A percentile compares a stretch with the other conserved stretches of the same genome.
Evolutionary conservation across 805 yeast species (phyloP).

Genomic region (Lachancea sp.): DNA sequence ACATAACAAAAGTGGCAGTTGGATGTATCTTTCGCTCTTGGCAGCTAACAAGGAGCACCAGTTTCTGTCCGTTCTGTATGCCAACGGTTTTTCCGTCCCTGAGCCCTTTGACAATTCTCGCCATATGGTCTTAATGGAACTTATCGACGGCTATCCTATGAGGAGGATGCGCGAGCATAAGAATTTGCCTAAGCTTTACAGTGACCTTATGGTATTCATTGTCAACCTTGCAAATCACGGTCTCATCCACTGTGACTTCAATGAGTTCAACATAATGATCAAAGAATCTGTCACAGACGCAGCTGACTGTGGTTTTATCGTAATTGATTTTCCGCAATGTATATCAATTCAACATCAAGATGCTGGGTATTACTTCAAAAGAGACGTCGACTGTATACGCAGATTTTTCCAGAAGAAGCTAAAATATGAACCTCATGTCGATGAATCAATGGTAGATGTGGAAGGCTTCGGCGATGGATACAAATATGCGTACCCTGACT

Average conservation of each 20-base stretch:
- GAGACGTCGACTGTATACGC: constrained; percentile 90
- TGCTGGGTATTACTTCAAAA: constrained; percentile 78
- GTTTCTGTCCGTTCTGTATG: constrained; percentile 70
- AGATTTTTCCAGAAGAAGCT: constrained; percentile 75
- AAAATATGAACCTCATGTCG: constrained; percentile 62
- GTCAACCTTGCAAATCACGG: constrained; percentile 83
- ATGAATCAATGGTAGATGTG: constrained; percentile 63
- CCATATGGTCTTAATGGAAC: constrained; percentile 89
- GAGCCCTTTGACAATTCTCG: constrained; percentile 82
- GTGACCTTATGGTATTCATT: constrained; percentile 79
- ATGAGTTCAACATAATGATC: constrained; percentile 90
- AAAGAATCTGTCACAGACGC: constrained; percentile 47
- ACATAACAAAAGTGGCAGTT: constrained; percentile 60
- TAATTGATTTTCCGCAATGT: constrained; percentile 98
- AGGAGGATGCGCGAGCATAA: constrained; percentile 67
- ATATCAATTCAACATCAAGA: constrained; percentile 86
- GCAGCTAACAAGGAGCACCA: constrained; percentile 92
- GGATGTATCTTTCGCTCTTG: constrained; percentile 87
- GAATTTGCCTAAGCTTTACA: constrained; percentile 65
- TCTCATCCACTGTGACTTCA: constrained; percentile 93
- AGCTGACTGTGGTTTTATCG: constrained; percentile 66
- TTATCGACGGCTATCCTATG: constrained; percentile 87
- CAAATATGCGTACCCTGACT: constrained; percentile 69
- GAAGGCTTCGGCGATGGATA: constrained; percentile 81
- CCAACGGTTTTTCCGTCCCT: constrained; percentile 81